Percentiles rank a stretch among this genome's conserved stretches.
These are phyloP conservation scores for Fusarium paranaense DNA, from an alignment of 2,329 filamentous ascomycete genomes.

Conservation along the genomic window DNA sequence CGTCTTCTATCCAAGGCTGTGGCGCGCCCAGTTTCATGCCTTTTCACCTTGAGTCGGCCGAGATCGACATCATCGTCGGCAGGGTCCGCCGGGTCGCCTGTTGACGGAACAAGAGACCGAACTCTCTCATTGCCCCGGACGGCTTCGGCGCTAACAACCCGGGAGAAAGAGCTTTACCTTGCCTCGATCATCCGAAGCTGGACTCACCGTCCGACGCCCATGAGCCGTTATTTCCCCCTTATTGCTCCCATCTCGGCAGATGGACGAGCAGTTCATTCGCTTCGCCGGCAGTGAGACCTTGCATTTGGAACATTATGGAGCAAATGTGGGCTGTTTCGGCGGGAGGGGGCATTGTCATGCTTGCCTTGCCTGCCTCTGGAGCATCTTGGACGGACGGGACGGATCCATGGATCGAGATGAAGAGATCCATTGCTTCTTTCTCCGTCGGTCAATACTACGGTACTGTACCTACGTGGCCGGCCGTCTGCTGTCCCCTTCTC, in stretches of 20 bases:
- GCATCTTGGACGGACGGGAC: background rate
- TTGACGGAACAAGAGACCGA: conserved; percentile 9
- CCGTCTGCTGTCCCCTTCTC: background rate
- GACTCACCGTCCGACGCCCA: background rate
- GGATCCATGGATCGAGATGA: conserved; percentile 4
- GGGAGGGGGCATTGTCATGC: conserved; percentile 33
- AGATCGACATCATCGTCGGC: conserved; percentile 45
- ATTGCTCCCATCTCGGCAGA: conserved; percentile 21
- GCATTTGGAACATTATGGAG: conserved; percentile 20
- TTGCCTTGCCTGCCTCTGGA: background rate
- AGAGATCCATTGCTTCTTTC: background rate
- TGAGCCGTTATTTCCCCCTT: conserved; percentile 13
- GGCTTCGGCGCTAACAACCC: background rate
- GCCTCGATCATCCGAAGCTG: conserved; percentile 31
- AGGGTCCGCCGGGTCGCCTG: conserved; percentile 29
- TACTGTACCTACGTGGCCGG: conserved; percentile 22
- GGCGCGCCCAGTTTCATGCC: conserved; percentile 16
- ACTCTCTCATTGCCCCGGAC: conserved; percentile 16
- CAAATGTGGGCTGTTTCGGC: conserved; percentile 34
- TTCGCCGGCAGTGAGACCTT: conserved; percentile 36
- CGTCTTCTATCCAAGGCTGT: conserved; percentile 3
- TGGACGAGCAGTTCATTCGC: conserved; percentile 14
- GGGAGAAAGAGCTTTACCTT: conserved; percentile 1
- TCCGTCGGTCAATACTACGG: background rate
- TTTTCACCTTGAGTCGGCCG: conserved; percentile 23